These are phyloP conservation scores for Diaporthe citriasiana DNA, from an alignment of 2,329 filamentous ascomycete genomes.

Conservation along the genomic window DNA sequence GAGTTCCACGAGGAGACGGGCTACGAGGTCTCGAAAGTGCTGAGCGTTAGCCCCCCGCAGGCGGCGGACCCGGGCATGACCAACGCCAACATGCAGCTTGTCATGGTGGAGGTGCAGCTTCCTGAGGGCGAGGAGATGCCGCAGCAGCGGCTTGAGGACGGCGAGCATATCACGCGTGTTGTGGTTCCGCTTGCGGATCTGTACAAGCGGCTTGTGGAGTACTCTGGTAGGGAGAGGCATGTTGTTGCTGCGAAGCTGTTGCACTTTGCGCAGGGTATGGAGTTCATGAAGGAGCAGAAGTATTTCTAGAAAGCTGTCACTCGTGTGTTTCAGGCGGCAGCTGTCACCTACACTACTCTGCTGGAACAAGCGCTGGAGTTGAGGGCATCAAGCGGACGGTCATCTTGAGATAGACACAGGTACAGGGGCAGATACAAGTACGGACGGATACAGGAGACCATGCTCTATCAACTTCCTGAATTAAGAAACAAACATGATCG, in stretches of 20 bases:
- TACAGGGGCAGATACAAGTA: too few species aligned
- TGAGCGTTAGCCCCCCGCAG: slow-evolving; percentile 65
- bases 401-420: neutral
- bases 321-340: too few species aligned
- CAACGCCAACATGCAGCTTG: slow-evolving; percentile 73
- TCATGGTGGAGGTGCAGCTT: slow-evolving; percentile 70
- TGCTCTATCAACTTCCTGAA: neutral
- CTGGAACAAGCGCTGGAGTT: slow-evolving; percentile 1
- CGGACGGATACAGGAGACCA: neutral
- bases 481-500: neutral
- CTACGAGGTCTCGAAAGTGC: slow-evolving; percentile 63
- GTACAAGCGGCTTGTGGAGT: slow-evolving; percentile 66
- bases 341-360: too few species aligned
- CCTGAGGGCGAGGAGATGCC: slow-evolving; percentile 64
- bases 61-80: slow-evolving; percentile 71
- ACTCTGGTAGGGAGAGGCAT: slow-evolving; percentile 61
- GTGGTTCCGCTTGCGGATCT: slow-evolving; percentile 69
- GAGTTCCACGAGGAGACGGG: slow-evolving; percentile 70
- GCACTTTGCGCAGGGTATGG: slow-evolving; percentile 71
- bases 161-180: slow-evolving; percentile 73
- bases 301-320: too few species aligned
- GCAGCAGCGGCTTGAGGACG: slow-evolving; percentile 71
- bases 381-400: neutral
- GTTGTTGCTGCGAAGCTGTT: slow-evolving; percentile 71
- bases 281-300: slow-evolving; percentile 59